Evolutionary conservation across 768 basidiomycete species (phyloP).

Genomic region (Rhizopogon rudus): DNA sequence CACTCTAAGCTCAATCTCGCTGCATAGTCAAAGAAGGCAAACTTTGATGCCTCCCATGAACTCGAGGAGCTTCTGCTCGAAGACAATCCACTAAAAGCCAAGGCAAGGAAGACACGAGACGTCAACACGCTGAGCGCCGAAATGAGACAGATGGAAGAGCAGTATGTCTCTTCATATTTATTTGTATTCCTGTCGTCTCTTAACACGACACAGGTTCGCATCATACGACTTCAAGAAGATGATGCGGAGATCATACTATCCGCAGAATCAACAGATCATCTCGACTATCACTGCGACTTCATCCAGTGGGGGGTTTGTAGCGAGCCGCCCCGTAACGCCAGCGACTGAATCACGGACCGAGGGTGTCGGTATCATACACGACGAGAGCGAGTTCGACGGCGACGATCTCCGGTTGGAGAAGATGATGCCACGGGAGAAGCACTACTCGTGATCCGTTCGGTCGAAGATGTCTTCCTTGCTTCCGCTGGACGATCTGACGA

Average conservation of each 20-base stretch:
- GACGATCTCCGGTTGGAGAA: conserved; percentile 38
- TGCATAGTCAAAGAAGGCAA: conserved; percentile 91
- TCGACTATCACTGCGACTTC: conserved; percentile 68
- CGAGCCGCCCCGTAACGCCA: conserved; percentile 75
- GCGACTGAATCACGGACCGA: conserved; percentile 40
- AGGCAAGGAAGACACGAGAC: conserved; percentile 88
- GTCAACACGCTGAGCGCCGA: conserved; percentile 75
- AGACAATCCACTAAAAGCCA: conserved; percentile 95
- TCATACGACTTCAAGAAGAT: conserved; percentile 91
- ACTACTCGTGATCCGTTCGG: conserved; percentile 36
- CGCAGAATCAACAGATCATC: conserved; percentile 64
- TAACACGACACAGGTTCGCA: conserved; percentile 57
- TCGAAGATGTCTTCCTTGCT: background rate
- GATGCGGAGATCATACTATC: conserved; percentile 89
- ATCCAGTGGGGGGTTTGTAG: conserved; percentile 63
- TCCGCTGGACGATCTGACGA: background rate
- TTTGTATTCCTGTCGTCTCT: conserved; percentile 5
- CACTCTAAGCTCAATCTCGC: background rate
- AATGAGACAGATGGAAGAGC: conserved; percentile 98
- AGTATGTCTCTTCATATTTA: conserved; percentile 46
- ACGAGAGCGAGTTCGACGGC: conserved; percentile 37
- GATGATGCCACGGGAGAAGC: conserved; percentile 39
- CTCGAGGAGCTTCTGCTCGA: conserved; percentile 93
- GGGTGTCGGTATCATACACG: conserved; percentile 34
- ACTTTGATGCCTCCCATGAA: conserved; percentile 98